Conservation (phyloP, 345 rosid species). For the Gossypium rotundifolium region DNA sequence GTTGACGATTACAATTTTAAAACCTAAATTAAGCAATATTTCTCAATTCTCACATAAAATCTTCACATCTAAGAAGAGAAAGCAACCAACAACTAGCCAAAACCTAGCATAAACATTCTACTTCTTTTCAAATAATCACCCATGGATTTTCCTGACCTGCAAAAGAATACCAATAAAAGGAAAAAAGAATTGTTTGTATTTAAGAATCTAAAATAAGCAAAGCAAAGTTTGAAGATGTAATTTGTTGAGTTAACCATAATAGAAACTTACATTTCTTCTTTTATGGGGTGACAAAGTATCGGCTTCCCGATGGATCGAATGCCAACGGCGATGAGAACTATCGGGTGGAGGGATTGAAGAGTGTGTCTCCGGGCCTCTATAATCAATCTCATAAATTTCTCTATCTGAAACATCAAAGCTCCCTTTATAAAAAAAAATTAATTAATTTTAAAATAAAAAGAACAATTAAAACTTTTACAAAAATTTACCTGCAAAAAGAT, state of each 20-base stretch:
- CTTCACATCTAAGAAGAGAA: not conserved
- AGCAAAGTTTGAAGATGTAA: not conserved
- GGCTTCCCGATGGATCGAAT: not conserved
- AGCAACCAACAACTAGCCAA: not conserved
- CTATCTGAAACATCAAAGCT: not conserved
- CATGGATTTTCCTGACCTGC: constrained; percentile 12
- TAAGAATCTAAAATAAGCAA: not conserved
- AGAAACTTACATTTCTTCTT: constrained; percentile 1
- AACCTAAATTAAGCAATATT: not conserved
- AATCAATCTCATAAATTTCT: constrained; percentile 27
- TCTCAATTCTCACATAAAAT: not conserved
- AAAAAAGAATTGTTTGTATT: not conserved
- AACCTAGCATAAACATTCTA: not conserved
- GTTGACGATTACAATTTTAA: not conserved
- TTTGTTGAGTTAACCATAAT: not conserved
- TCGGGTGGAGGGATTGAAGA: constrained; percentile 12
- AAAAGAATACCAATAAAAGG: not conserved
- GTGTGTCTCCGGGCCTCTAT: constrained; percentile 33
- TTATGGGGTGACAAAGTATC: not conserved
- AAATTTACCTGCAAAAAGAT: constrained; percentile 7
- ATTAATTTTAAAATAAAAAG: not conserved
- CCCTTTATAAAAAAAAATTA: not conserved
- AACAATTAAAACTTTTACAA: no score
- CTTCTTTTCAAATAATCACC: not conserved
- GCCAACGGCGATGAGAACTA: not conserved